These are phyloP conservation scores for Mercurialis annua DNA, from an alignment of 345 rosid genomes.

Conservation along the genomic window DNA sequence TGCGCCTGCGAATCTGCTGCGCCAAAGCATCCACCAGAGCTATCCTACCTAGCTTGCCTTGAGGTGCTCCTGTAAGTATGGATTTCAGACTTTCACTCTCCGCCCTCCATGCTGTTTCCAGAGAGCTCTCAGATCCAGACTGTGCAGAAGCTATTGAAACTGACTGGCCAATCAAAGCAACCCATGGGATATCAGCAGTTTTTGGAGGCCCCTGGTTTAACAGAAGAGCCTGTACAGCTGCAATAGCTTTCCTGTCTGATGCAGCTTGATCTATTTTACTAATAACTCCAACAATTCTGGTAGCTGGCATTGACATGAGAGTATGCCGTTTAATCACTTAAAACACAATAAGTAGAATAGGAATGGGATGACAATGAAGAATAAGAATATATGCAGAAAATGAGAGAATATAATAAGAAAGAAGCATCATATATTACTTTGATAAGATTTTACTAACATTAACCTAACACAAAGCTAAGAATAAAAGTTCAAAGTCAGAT, in stretches of 20 bases:
- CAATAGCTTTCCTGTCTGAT: constrained; percentile 76
- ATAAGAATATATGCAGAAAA: neutral
- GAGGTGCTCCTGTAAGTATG: constrained; percentile 80
- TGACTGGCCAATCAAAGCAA: constrained; percentile 94
- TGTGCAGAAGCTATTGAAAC: constrained; percentile 86
- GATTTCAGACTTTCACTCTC: constrained; percentile 88
- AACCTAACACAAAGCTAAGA: constrained; percentile 1
- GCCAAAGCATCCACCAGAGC: constrained; percentile 89
- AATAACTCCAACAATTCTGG: constrained; percentile 88
- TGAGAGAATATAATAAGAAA: neutral
- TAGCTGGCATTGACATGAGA: constrained; percentile 42
- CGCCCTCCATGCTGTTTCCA: constrained; percentile 97
- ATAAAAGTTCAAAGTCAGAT: neutral
- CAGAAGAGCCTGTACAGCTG: constrained; percentile 93
- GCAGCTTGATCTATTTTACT: constrained; percentile 95
- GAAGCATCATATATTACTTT: neutral
- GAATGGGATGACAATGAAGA: neutral
- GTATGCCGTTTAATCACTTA: neutral
- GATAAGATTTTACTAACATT: neutral
- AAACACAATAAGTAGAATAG: neutral
- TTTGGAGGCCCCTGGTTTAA: constrained; percentile 89
- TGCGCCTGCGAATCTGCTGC: constrained; percentile 79
- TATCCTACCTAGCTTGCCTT: constrained; percentile 84
- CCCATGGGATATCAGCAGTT: constrained; percentile 92
- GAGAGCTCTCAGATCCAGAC: constrained; percentile 80